Percentiles rank a stretch among this genome's conserved stretches.
These are phyloP conservation scores for Lagenidium giganteum DNA, from an alignment of 352 stramenopile species.

Conservation along the genomic window DNA sequence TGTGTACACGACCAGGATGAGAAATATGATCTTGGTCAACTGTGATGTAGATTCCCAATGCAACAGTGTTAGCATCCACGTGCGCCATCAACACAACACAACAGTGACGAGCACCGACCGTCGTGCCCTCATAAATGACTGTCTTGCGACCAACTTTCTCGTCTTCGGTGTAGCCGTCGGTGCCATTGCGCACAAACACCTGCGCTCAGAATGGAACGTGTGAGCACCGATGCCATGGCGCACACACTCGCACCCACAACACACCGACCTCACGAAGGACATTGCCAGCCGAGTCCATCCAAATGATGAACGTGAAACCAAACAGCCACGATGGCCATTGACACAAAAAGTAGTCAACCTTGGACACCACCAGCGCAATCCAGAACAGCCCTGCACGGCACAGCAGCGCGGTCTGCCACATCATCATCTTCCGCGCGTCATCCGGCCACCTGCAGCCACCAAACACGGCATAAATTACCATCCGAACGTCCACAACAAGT, in stretches of 20 bases:
- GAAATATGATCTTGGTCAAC: conserved; percentile 63
- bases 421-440: conserved; percentile 54
- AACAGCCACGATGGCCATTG: conserved; percentile 71
- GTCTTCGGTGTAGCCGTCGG: conserved; percentile 54
- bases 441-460: conserved; percentile 44
- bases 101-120: conserved; percentile 22
- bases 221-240: neutral
- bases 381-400: conserved; percentile 62
- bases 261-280: conserved; percentile 40
- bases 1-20: conserved; percentile 71
- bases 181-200: conserved; percentile 57
- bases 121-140: conserved; percentile 60
- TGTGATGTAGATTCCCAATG: no score
- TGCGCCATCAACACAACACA: neutral
- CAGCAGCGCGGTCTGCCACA: conserved; percentile 71
- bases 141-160: conserved; percentile 55
- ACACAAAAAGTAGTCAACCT: conserved; percentile 53
- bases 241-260: no score
- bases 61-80: neutral
- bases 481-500: no score
- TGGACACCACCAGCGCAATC: conserved; percentile 56
- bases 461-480: no score
- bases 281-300: conserved; percentile 61
- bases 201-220: neutral
- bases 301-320: conserved; percentile 67